These are phyloP conservation scores for Ogataea sp. DNA, from an alignment of 805 yeast species.

Conservation along the genomic window DNA sequence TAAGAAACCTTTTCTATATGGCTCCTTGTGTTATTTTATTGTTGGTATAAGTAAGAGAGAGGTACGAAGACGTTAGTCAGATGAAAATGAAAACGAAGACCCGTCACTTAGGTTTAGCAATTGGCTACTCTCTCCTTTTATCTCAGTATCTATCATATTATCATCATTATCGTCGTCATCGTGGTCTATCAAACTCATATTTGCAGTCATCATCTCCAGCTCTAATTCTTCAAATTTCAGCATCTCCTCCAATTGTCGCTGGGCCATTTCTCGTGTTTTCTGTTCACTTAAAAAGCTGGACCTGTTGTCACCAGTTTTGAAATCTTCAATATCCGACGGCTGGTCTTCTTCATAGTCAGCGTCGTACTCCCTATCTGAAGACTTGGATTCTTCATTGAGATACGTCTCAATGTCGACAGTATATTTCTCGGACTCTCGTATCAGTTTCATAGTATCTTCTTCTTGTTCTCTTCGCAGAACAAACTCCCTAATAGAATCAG, in stretches of 20 bases:
- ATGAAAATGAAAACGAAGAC: no score
- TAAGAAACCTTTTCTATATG: no score
- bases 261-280: conserved; percentile 2
- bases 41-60: no score
- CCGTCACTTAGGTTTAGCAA: no score
- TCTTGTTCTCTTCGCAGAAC: conserved; percentile 16
- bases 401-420: conserved; percentile 13
- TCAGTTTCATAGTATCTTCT: conserved; percentile 5
- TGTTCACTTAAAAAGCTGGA: background rate
- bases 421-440: conserved; percentile 12
- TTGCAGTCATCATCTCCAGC: conserved; percentile 5
- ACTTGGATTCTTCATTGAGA: conserved; percentile 6
- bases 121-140: no score
- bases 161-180: conserved; percentile 28
- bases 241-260: conserved; percentile 22
- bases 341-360: conserved; percentile 16
- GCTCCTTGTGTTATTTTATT: no score
- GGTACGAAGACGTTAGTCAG: no score
- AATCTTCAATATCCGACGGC: background rate
- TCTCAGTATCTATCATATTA: conserved; percentile 23
- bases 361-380: conserved; percentile 15
- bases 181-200: conserved; percentile 21
- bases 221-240: conserved; percentile 15
- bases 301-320: background rate
- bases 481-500: conserved; percentile 15